These are phyloP conservation scores for Arthrobotrys iridis DNA, from an alignment of 2,329 filamentous ascomycete species.

Conservation along the genomic window DNA sequence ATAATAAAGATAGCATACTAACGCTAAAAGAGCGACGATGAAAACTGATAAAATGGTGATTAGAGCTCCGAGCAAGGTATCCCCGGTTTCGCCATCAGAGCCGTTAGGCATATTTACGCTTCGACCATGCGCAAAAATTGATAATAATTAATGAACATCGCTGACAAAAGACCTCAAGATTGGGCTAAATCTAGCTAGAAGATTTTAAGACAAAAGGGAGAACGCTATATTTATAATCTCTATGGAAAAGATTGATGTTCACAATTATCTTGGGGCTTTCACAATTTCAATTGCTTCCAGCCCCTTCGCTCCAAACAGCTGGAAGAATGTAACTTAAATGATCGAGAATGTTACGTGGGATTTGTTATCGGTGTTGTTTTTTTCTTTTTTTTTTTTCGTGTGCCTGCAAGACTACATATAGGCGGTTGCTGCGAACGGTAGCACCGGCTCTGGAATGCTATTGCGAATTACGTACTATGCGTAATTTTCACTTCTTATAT, in stretches of 20 bases:
- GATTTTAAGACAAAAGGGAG: not conserved
- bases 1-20: conserved; percentile 22
- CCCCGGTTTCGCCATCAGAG: not conserved
- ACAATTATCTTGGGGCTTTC: no score
- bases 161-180: not conserved
- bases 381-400: conserved; percentile 14
- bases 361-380: not conserved
- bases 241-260: no score
- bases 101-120: conserved; percentile 1
- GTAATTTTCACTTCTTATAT: not conserved
- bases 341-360: not conserved
- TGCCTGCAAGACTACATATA: conserved; percentile 5
- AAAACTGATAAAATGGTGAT: conserved; percentile 21
- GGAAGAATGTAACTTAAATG: not conserved
- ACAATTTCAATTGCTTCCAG: not conserved
- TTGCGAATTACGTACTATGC: not conserved
- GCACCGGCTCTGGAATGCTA: not conserved
- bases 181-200: no score
- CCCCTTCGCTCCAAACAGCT: not conserved
- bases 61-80: conserved; percentile 6
- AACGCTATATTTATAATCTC: not conserved
- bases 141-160: not conserved
- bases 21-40: not conserved
- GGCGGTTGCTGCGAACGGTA: not conserved
- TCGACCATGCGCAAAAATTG: not conserved